Evolutionary conservation across 768 basidiomycete species (phyloP).

Genomic region (Leccinum subgranulosum): DNA sequence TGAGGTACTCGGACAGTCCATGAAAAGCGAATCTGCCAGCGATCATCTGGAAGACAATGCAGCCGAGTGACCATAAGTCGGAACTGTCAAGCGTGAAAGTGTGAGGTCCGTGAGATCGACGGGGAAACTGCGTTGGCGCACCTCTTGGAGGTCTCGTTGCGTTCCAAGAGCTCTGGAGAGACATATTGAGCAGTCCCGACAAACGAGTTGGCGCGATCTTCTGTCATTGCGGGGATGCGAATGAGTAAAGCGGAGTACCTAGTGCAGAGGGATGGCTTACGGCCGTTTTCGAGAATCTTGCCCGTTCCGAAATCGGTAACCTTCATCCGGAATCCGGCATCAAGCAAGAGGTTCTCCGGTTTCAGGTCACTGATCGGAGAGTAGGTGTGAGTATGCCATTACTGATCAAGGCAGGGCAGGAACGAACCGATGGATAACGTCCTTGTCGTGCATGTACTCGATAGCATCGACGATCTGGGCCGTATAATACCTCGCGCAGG

Average conservation of each 20-base stretch:
- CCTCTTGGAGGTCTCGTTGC: slow-evolving; percentile 75
- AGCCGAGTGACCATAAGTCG: slow-evolving; percentile 95
- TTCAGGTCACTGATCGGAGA: slow-evolving; percentile 58
- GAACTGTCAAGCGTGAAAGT: slow-evolving; percentile 47
- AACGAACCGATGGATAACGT: slow-evolving; percentile 79
- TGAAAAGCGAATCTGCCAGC: slow-evolving; percentile 90
- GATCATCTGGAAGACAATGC: slow-evolving; percentile 91
- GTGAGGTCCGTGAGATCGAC: not conserved
- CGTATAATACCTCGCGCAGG: slow-evolving; percentile 78
- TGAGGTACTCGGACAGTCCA: slow-evolving; percentile 88
- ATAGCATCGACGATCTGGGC: slow-evolving; percentile 90
- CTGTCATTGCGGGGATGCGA: slow-evolving; percentile 30
- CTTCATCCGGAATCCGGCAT: slow-evolving; percentile 81
- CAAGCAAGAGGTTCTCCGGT: slow-evolving; percentile 89
- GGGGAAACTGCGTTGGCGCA: slow-evolving; percentile 28
- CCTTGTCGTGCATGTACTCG: slow-evolving; percentile 86
- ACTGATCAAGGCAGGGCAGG: not conserved
- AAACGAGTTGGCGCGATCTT: slow-evolving; percentile 63
- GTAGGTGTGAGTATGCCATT: slow-evolving; percentile 12
- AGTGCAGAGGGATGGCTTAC: slow-evolving; percentile 34
- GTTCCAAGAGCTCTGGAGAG: slow-evolving; percentile 78
- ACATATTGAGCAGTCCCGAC: slow-evolving; percentile 92
- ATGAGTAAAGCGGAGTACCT: not conserved
- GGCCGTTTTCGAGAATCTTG: slow-evolving; percentile 58
- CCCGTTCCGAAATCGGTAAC: slow-evolving; percentile 98